Evolutionary conservation across 306 rosid species (phyloP), one percentile per base, ranked within the genome.

Genomic region (Chamaecrista fasciculata): DNA sequence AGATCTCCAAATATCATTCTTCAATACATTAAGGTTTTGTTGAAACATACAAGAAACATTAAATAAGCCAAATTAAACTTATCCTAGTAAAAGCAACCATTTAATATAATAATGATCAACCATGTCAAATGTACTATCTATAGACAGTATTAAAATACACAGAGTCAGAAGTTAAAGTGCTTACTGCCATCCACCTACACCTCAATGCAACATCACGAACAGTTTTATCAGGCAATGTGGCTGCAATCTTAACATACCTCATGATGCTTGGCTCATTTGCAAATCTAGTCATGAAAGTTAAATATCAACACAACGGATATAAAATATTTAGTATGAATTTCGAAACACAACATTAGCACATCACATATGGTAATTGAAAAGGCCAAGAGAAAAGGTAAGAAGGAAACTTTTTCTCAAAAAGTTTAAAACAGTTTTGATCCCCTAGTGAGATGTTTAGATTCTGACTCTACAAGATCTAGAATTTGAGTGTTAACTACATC

Each of bases 151-250:
- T 37, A 37, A 10, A 37, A 37, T 37, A 37, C 4, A 33, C 36
- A 33, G 36, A 33, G 6, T 33, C 7, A 33, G 36, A 5, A 82
- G 83, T 49, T 72, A 57, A 59, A 62, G 85, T 56, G 77, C 96
- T 79, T 85, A 94, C 99, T 64, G 84, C 86, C 97, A 94, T 85
- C 99, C 99, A 94, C 87, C 96, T 82, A 87, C 95, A 91, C 92
- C 99, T 85, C 89, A 94, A 80, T 72, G 99, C 99, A 80, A 94
- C 99, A 83, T 94, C 97, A 33, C 99, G 96, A 37, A 94, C 99
- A 72, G 99, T 94, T 82, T 94, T 94, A 74, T 94, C 97, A 33
- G 81, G 92, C 82, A 94, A 87, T 20, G 73, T 73, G 44, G 96
- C 95, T 1, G 99, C 99, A 65, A 94, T 94, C 85, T 94, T 94